Conservation (phyloP, 805 yeast genomes). For the Pichia sporocuriosa region DNA sequence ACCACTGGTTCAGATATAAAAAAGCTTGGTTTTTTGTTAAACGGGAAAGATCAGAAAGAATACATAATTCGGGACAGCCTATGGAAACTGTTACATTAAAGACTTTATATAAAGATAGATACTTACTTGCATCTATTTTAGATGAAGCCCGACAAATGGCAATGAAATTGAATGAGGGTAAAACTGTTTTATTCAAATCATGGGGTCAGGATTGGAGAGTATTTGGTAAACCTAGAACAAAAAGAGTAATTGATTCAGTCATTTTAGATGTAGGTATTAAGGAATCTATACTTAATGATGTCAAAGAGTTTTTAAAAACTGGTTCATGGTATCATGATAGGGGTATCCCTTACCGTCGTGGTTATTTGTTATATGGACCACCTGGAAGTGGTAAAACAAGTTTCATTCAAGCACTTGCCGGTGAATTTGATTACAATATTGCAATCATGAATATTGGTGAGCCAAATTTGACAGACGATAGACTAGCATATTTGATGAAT, state of each 20-base stretch:
- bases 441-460: slow-evolving; percentile 90
- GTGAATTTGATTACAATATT: slow-evolving; percentile 90
- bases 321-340: slow-evolving; percentile 91
- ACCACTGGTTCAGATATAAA: slow-evolving; percentile 75
- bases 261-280: slow-evolving; percentile 73
- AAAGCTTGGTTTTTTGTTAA: slow-evolving; percentile 86
- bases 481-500: slow-evolving; percentile 92
- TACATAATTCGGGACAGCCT: slow-evolving; percentile 89
- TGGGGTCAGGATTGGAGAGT: slow-evolving; percentile 99
- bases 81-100: slow-evolving; percentile 94
- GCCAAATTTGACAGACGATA: slow-evolving; percentile 85
- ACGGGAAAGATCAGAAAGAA: slow-evolving; percentile 83
- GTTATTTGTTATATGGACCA: slow-evolving; percentile 90
- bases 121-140: slow-evolving; percentile 55
- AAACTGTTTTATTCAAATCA: slow-evolving; percentile 86
- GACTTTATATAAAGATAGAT: slow-evolving; percentile 76
- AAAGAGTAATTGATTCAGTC: slow-evolving; percentile 78
- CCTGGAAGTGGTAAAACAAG: slow-evolving; percentile 98
- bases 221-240: slow-evolving; percentile 90
- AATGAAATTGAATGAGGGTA: slow-evolving; percentile 76
- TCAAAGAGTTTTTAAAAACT: slow-evolving; percentile 67
- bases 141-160: slow-evolving; percentile 84
- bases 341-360: slow-evolving; percentile 97
- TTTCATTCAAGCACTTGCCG: slow-evolving; percentile 93
- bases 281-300: slow-evolving; percentile 61